Percentiles rank a stretch among this genome's conserved stretches.
These are phyloP conservation scores for Immersiella caudata DNA, from an alignment of 495 filamentous ascomycete species.

Conservation along the genomic window DNA sequence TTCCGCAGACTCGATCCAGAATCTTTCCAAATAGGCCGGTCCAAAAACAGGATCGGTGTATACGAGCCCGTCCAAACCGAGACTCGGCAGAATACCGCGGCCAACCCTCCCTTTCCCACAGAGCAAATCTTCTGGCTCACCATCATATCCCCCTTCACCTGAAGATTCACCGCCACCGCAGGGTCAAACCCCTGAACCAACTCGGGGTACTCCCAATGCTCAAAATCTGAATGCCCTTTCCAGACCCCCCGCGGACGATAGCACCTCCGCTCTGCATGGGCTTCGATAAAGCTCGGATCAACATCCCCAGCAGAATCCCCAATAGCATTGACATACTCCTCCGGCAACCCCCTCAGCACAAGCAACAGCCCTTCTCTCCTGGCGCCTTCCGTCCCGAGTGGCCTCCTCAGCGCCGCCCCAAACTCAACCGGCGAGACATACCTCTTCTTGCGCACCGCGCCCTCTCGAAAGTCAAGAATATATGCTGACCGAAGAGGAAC, in stretches of 20 bases:
- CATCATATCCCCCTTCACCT: conserved; percentile 18
- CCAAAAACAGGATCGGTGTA: conserved; percentile 36
- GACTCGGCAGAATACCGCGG: conserved; percentile 34
- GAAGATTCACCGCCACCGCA: neutral
- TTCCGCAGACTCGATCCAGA: neutral
- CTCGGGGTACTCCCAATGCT: conserved; percentile 41
- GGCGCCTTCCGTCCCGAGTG: neutral
- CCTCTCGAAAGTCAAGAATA: neutral
- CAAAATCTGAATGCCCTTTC: conserved; percentile 24
- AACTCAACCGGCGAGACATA: neutral
- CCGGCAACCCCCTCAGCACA: conserved; percentile 35
- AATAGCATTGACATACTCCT: conserved; percentile 27
- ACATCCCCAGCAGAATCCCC: conserved; percentile 22
- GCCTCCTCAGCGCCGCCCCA: neutral
- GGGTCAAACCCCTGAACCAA: conserved; percentile 20
- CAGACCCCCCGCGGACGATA: conserved; percentile 26
- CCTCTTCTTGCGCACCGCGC: neutral
- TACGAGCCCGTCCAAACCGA: conserved; percentile 34
- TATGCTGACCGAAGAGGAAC: neutral
- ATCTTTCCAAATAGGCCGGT: conserved; percentile 30
- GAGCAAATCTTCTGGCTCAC: conserved; percentile 14
- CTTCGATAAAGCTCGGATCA: conserved; percentile 39
- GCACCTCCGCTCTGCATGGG: conserved; percentile 32
- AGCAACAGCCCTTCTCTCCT: conserved; percentile 17
- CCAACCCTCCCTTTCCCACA: conserved; percentile 24